phyloP scores from a whole-genome alignment of 768 basidiomycete species.

The Leccinum arenicola region DNA sequence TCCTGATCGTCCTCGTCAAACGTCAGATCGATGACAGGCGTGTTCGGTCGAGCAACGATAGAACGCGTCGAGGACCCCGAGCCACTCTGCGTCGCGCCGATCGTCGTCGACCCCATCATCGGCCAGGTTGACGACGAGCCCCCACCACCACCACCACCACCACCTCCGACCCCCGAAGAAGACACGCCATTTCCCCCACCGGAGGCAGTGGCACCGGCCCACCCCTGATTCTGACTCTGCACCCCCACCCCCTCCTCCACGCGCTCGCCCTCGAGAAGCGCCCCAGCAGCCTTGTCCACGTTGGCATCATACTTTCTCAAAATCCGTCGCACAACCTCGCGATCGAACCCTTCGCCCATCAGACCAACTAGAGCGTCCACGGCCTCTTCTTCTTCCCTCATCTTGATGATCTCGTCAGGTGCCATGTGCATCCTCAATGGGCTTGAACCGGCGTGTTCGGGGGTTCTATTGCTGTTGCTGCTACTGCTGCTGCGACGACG shows the following conservation, averaged over 20 bases:
- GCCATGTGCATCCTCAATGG: slow-evolving; percentile 16
- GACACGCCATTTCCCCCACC: neutral
- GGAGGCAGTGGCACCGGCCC: neutral
- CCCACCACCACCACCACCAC: neutral
- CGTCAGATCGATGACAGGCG: slow-evolving; percentile 57
- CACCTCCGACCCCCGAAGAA: neutral
- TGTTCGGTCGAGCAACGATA: slow-evolving; percentile 21
- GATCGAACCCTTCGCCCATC: slow-evolving; percentile 41
- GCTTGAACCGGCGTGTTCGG: neutral
- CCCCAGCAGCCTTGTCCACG: slow-evolving; percentile 52
- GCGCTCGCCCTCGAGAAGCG: slow-evolving; percentile 51
- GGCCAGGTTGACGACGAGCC: slow-evolving; percentile 3
- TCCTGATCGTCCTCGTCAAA: slow-evolving; percentile 53
- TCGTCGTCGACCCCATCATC: neutral
- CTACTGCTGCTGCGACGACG: neutral
- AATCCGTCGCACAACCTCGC: slow-evolving; percentile 50
- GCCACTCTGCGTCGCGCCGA: neutral
- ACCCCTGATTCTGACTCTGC: slow-evolving; percentile 11
- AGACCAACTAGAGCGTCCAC: slow-evolving; percentile 35
- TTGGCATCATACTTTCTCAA: slow-evolving; percentile 61
- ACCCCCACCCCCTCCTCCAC: slow-evolving; percentile 31
- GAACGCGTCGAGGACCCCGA: neutral
- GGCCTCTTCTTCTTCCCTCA: slow-evolving; percentile 26
- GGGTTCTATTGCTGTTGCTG: neutral
- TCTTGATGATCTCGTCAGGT: slow-evolving; percentile 18